phyloP scores from a whole-genome alignment of 108 stramenopile genomes.

The Cyclotella choctawhatcheeana region DNA sequence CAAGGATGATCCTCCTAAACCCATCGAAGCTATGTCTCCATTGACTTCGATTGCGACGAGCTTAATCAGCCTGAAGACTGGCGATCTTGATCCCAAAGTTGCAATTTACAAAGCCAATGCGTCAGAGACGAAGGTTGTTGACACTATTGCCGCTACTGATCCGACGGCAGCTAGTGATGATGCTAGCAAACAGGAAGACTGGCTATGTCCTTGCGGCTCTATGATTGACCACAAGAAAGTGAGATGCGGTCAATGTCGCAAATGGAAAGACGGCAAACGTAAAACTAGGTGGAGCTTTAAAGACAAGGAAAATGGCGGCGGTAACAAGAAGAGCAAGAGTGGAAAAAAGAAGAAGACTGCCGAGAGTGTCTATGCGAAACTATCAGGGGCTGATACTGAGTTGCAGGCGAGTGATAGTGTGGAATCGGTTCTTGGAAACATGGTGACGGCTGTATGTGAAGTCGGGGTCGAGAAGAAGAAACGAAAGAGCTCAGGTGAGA shows the following conservation, averaged over 20 bases:
- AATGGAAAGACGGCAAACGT: constrained; percentile 39
- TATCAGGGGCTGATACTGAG: background rate
- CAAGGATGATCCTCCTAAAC: no score
- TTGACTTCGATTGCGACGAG: background rate
- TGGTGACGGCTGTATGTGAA: constrained; percentile 6
- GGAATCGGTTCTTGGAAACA: background rate
- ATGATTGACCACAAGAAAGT: constrained; percentile 8
- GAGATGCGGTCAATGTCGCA: constrained; percentile 37
- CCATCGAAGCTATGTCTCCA: constrained; percentile 10
- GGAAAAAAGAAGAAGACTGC: background rate
- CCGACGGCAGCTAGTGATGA: background rate
- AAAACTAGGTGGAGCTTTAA: constrained; percentile 11
- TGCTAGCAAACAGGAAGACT: background rate
- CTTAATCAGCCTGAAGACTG: constrained; percentile 3
- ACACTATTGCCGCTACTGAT: background rate
- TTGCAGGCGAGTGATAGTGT: background rate
- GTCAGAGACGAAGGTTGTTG: background rate
- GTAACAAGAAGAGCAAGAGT: background rate
- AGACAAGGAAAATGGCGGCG: constrained; percentile 2
- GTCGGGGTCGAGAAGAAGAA: constrained; percentile 1
- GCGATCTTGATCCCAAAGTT: background rate
- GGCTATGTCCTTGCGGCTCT: constrained; percentile 31
- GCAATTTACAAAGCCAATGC: no score
- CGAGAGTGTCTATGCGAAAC: background rate
- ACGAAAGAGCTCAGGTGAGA: background rate